phyloP scores from a whole-genome alignment of 2,329 filamentous ascomycete genomes.

The Trichophyton simii region DNA sequence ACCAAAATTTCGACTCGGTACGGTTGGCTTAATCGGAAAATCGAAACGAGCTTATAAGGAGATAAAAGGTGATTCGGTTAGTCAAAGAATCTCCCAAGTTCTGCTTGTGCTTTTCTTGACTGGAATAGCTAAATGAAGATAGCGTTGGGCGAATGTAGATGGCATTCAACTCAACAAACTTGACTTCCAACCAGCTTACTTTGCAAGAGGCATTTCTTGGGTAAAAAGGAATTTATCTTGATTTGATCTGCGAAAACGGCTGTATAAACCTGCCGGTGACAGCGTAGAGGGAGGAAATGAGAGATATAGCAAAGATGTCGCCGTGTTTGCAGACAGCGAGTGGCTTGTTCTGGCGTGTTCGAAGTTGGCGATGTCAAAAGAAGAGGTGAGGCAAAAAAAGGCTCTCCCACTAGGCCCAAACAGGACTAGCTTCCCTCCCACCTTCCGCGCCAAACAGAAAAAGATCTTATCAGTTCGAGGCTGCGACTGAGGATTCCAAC shows the following conservation, averaged over 20 bases:
- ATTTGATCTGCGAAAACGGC: background rate
- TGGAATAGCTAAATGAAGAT: conserved; percentile 7
- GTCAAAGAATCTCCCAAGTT: conserved; percentile 16
- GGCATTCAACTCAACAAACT: conserved; percentile 3
- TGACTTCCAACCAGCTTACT: conserved; percentile 18
- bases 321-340: background rate
- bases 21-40: background rate
- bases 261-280: background rate
- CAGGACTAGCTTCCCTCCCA: background rate
- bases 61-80: conserved; percentile 21
- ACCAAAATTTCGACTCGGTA: background rate
- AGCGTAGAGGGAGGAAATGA: background rate
- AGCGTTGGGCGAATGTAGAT: conserved; percentile 10
- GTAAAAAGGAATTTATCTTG: background rate
- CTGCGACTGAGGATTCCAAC: too few species aligned
- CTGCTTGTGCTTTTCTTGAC: conserved; percentile 1
- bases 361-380: background rate
- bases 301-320: background rate
- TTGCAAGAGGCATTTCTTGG: conserved; percentile 6
- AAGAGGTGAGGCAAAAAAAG: background rate
- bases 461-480: background rate
- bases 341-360: background rate
- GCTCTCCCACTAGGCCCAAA: background rate
- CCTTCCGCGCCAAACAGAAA: background rate
- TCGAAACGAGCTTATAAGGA: conserved; percentile 12